Percentiles rank a stretch among this genome's conserved stretches.
phyloP scores from a whole-genome alignment of 2,329 filamentous ascomycete species.

The Diaporthe sp. region DNA sequence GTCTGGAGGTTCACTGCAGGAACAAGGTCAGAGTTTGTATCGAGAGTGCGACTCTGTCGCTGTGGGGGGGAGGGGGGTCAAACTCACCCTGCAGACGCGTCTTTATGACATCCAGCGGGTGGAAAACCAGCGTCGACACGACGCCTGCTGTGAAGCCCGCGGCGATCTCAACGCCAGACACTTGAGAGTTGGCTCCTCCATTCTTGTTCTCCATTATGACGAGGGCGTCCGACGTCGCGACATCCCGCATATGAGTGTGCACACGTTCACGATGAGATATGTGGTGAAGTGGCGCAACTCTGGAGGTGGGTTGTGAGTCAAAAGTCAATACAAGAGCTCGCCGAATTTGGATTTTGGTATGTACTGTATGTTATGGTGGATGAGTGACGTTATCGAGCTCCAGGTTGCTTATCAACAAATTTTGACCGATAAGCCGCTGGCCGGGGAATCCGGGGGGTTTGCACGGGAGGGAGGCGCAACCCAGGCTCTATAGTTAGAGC shows the following conservation, averaged over 20 bases:
- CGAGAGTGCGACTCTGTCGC: background rate
- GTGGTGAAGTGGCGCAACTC: constrained; percentile 12
- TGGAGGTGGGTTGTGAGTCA: background rate
- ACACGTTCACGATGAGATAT: background rate
- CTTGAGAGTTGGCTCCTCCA: constrained; percentile 69
- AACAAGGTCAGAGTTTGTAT: background rate
- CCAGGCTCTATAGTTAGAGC: background rate
- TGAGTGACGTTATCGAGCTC: constrained; percentile 38
- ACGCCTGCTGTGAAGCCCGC: constrained; percentile 92
- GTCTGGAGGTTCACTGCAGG: constrained; percentile 58
- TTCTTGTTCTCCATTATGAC: constrained; percentile 49
- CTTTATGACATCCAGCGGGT: constrained; percentile 96
- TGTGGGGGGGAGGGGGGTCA: too few relatives aligned
- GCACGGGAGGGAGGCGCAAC: background rate
- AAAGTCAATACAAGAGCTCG: background rate
- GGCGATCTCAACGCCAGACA: constrained; percentile 87
- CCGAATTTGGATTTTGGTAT: constrained; percentile 5
- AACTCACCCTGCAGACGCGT: constrained; percentile 88
- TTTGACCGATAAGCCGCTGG: constrained; percentile 40
- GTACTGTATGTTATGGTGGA: background rate
- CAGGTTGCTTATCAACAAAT: constrained; percentile 40
- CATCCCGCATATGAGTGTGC: constrained; percentile 12
- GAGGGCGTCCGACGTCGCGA: constrained; percentile 1
- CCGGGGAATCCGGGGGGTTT: background rate
- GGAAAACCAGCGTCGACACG: constrained; percentile 86